A percentile compares a stretch with the other conserved stretches of the same genome.
Conservation (phyloP, 2,329 filamentous ascomycete genomes). For the Alternaria alternata region DNA sequence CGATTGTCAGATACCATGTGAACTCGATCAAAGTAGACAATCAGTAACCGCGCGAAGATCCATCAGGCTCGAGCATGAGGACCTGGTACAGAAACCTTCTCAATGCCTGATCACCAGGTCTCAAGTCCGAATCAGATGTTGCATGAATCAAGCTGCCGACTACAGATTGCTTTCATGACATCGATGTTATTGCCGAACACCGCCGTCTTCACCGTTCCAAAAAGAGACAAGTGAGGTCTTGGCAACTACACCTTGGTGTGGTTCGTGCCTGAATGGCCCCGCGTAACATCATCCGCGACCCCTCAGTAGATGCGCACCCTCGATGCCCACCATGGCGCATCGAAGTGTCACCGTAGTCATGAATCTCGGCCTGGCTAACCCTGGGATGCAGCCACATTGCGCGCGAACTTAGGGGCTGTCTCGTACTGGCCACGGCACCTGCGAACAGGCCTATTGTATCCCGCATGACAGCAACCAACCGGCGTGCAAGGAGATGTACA, state of each 20-base stretch:
- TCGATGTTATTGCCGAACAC: not conserved
- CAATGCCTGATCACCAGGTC: not conserved
- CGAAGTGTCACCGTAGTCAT: constrained; percentile 16
- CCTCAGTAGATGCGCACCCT: constrained; percentile 21
- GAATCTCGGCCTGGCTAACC: constrained; percentile 13
- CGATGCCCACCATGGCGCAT: constrained; percentile 2
- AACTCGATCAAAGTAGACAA: not conserved
- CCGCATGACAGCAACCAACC: constrained; percentile 19
- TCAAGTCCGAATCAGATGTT: not conserved
- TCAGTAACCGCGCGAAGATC: not conserved
- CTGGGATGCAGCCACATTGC: constrained; percentile 4
- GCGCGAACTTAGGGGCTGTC: constrained; percentile 18
- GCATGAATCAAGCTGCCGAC: not conserved
- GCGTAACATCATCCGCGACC: constrained; percentile 34
- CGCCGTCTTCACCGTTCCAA: not conserved
- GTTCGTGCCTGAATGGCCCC: constrained; percentile 15
- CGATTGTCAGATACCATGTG: not conserved
- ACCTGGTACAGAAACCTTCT: not conserved
- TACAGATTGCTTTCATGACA: not conserved
- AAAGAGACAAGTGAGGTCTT: not conserved
- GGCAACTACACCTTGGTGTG: constrained; percentile 2
- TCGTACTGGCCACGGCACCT: not conserved
- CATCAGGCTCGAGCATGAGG: not conserved
- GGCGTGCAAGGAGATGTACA: constrained; percentile 12
- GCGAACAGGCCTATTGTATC: constrained; percentile 17